phyloP scores from a whole-genome alignment of 2,329 filamentous ascomycete species.

The Simplicillium sp. region DNA sequence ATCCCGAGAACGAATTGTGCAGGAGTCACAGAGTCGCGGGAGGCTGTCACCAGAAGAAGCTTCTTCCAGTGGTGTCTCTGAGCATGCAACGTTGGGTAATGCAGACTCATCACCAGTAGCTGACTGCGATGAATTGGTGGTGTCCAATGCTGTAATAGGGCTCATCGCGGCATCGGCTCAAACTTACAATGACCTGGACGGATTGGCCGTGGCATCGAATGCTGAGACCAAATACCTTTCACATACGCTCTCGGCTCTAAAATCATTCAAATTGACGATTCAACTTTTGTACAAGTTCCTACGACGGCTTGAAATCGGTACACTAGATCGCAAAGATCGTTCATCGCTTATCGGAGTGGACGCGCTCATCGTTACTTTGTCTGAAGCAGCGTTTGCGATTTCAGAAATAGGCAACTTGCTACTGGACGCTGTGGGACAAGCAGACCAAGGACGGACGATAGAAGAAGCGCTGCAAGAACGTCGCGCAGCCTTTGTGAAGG shows the following conservation, averaged over 20 bases:
- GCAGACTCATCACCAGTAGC: too few relatives aligned
- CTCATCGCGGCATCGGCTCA: constrained; percentile 11
- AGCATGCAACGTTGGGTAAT: too few relatives aligned
- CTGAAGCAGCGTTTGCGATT: constrained; percentile 8
- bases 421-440: constrained; percentile 5
- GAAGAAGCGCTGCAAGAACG: neutral
- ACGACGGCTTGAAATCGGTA: constrained; percentile 6
- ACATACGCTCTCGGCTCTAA: constrained; percentile 1
- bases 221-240: constrained; percentile 2
- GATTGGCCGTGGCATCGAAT: constrained; percentile 2
- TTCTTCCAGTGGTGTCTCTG: too few relatives aligned
- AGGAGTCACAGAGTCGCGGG: too few relatives aligned
- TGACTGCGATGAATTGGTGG: neutral
- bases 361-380: constrained; percentile 8
- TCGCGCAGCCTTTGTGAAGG: constrained; percentile 3
- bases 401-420: constrained; percentile 9
- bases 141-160: constrained; percentile 7
- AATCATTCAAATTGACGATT: constrained; percentile 7
- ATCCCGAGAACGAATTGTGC: too few relatives aligned
- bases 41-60: too few relatives aligned
- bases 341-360: constrained; percentile 9
- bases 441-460: neutral
- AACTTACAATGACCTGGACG: constrained; percentile 4
- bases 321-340: constrained; percentile 3
- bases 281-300: constrained; percentile 11